Conservation (phyloP, 306 rosid species). For the Luffa aegyptiaca region DNA sequence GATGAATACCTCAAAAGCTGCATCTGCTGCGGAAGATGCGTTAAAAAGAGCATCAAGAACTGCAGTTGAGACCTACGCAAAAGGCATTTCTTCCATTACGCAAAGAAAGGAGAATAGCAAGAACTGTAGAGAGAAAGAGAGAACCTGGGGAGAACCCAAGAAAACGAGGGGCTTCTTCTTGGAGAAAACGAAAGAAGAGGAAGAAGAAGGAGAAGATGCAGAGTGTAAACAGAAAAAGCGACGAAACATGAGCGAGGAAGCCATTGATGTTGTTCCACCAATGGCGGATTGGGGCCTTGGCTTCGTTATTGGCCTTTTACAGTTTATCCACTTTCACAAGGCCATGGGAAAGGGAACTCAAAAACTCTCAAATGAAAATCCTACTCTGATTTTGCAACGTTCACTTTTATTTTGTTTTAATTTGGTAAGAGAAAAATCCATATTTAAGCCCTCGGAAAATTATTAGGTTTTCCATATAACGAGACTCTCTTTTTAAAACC, state of each 20-base stretch:
- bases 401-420: neutral
- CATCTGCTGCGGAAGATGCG: constrained; percentile 49
- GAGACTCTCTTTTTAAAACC: too few relatives aligned
- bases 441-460: too few relatives aligned
- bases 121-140: neutral
- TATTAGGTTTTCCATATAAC: too few relatives aligned
- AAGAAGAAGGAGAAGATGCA: constrained; percentile 22
- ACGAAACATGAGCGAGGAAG: constrained; percentile 46
- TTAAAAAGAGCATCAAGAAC: constrained; percentile 68
- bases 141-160: constrained; percentile 78
- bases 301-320: neutral
- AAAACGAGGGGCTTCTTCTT: constrained; percentile 60
- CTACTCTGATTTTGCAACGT: neutral
- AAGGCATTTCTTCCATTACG: neutral
- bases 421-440: too few relatives aligned
- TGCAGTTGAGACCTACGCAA: constrained; percentile 45
- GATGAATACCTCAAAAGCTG: constrained; percentile 41
- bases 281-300: neutral
- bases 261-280: constrained; percentile 7
- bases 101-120: neutral
- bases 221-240: constrained; percentile 43
- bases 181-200: constrained; percentile 13
- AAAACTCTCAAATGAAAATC: too few relatives aligned
- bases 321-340: neutral
- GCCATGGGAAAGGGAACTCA: neutral